Percentiles rank a stretch among this genome's conserved stretches.
Evolutionary conservation across 1,284 basidiomycete species (phyloP).

Genomic region (Grifola frondosa): DNA sequence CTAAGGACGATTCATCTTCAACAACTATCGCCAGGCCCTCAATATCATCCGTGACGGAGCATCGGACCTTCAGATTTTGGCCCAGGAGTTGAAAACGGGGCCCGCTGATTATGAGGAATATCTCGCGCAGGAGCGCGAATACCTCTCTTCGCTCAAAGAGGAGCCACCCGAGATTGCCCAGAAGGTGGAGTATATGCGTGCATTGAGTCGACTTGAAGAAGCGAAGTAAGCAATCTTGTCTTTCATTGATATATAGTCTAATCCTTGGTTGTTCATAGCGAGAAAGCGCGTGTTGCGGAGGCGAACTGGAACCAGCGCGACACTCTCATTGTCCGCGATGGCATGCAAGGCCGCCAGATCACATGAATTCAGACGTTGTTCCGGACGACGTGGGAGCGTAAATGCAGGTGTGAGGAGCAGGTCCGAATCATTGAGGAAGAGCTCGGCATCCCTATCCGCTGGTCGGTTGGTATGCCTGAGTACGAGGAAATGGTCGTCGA

Average conservation of each 20-base stretch:
- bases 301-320: constrained; percentile 6
- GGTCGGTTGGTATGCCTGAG: background rate
- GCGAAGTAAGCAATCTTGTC: background rate
- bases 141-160: constrained; percentile 17
- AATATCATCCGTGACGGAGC: constrained; percentile 16
- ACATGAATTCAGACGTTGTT: too few species aligned
- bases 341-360: too few species aligned
- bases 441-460: background rate
- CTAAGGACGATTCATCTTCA: constrained; percentile 23
- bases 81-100: background rate
- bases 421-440: background rate
- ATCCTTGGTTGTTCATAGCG: too few species aligned
- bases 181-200: constrained; percentile 10
- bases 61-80: constrained; percentile 1
- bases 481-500: background rate
- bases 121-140: constrained; percentile 18
- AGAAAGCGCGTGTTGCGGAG: background rate
- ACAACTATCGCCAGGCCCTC: constrained; percentile 28
- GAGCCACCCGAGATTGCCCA: constrained; percentile 10
- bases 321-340: too few species aligned
- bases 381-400: too few species aligned
- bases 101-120: constrained; percentile 20
- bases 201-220: constrained; percentile 2
- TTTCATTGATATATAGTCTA: background rate
- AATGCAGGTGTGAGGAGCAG: background rate